Evolutionary conservation across 2,329 filamentous ascomycete genomes (phyloP).

Genomic region (Malbranchea cinnamomea): DNA sequence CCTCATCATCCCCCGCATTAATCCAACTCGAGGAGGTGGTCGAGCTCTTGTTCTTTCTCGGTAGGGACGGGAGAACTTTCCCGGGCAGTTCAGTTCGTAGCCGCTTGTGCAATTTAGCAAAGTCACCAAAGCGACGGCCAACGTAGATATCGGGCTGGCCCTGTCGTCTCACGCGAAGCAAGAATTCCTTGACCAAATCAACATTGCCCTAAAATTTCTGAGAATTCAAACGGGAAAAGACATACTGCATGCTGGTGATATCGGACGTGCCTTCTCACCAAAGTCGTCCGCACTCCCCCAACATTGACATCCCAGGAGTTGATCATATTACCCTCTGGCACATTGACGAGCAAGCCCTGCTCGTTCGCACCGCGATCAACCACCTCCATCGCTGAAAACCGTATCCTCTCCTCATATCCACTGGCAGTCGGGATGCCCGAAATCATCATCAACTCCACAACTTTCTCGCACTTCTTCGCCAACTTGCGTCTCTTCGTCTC

Average conservation of each 20-base stretch:
- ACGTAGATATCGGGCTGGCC: conserved; percentile 65
- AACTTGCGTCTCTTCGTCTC: conserved; percentile 91
- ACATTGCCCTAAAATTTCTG: neutral
- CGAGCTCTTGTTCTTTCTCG: conserved; percentile 80
- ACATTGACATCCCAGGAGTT: conserved; percentile 98
- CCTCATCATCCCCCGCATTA: conserved; percentile 45
- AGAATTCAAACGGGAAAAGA: neutral
- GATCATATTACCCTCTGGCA: conserved; percentile 81
- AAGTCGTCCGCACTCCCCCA: conserved; percentile 67
- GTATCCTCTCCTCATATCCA: conserved; percentile 92
- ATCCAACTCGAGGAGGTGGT: conserved; percentile 46
- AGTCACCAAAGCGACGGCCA: conserved; percentile 77
- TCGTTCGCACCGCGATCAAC: conserved; percentile 89
- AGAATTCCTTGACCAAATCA: conserved; percentile 51
- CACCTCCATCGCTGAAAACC: conserved; percentile 92
- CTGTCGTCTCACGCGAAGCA: conserved; percentile 69
- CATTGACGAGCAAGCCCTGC: conserved; percentile 68
- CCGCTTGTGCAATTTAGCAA: conserved; percentile 61
- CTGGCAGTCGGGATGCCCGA: conserved; percentile 91
- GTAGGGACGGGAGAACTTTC: conserved; percentile 71
- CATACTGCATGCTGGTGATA: conserved; percentile 82
- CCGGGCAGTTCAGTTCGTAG: conserved; percentile 77
- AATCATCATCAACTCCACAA: conserved; percentile 99
- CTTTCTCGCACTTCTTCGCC: conserved; percentile 81
- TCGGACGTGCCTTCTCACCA: conserved; percentile 70